Conservation (phyloP, 148 eudicot species). For the Fagopyrum tataricum region DNA sequence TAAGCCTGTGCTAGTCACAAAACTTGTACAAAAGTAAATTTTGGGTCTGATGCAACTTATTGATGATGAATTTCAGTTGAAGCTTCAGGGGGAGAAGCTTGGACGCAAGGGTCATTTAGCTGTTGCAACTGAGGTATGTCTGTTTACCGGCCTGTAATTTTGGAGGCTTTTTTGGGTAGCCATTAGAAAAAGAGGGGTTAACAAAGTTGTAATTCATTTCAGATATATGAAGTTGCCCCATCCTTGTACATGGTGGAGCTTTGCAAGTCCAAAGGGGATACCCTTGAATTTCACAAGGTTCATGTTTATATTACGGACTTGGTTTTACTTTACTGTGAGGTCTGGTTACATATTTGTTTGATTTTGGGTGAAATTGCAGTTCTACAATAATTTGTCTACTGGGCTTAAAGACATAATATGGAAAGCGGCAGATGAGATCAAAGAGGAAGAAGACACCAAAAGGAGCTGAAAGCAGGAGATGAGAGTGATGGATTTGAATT, state of each 20-base stretch:
- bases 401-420: slow-evolving; percentile 92
- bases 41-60: background rate
- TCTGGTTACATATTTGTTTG: background rate
- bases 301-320: background rate
- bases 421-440: slow-evolving; percentile 66
- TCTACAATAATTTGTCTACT: slow-evolving; percentile 78
- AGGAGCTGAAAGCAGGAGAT: background rate
- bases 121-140: slow-evolving; percentile 79
- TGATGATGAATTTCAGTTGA: slow-evolving; percentile 41
- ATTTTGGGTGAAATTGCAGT: slow-evolving; percentile 34
- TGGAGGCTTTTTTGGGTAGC: background rate
- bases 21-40: background rate
- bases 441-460: slow-evolving; percentile 34
- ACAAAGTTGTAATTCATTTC: background rate
- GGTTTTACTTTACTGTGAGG: background rate
- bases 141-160: background rate
- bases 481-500: too few species aligned
- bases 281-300: slow-evolving; percentile 92
- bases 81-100: slow-evolving; percentile 79
- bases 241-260: slow-evolving; percentile 91
- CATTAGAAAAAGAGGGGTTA: background rate
- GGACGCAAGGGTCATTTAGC: slow-evolving; percentile 93
- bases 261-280: slow-evolving; percentile 84
- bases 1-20: too few species aligned
- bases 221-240: slow-evolving; percentile 96